Evolutionary conservation across 1,284 basidiomycete species (phyloP).

Genomic region (Pascua guehoae): DNA sequence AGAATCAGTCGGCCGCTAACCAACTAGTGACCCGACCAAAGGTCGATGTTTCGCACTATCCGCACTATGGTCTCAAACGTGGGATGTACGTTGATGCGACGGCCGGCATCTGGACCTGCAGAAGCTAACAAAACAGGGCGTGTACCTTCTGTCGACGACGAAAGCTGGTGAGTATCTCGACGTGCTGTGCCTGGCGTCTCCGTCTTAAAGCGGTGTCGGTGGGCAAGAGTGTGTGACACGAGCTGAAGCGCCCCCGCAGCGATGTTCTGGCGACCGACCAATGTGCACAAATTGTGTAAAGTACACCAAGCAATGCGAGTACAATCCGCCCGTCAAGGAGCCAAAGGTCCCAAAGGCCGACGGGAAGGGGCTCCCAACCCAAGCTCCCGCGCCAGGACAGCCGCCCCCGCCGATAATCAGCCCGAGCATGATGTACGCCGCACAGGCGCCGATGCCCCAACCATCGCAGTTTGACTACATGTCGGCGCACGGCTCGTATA

Average conservation of each 20-base stretch:
- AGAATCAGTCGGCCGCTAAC: not conserved
- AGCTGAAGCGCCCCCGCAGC: slow-evolving; percentile 24
- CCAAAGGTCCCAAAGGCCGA: slow-evolving; percentile 3
- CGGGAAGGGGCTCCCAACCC: not conserved
- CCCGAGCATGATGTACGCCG: not conserved
- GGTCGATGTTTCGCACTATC: slow-evolving; percentile 21
- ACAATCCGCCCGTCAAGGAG: slow-evolving; percentile 20
- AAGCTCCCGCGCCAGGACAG: not conserved
- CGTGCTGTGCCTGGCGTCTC: too few species aligned
- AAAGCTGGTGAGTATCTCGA: slow-evolving; percentile 29
- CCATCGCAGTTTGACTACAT: slow-evolving; percentile 1
- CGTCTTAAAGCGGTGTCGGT: too few species aligned
- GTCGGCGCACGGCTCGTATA: not conserved
- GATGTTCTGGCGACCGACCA: slow-evolving; percentile 37
- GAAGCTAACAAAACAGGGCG: slow-evolving; percentile 22
- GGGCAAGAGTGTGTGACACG: not conserved
- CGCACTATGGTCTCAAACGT: slow-evolving; percentile 19
- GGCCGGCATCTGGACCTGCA: not conserved
- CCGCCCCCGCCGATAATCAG: not conserved
- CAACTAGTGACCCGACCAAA: not conserved
- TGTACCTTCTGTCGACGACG: slow-evolving; percentile 42
- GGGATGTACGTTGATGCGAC: slow-evolving; percentile 11
- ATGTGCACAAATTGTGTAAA: slow-evolving; percentile 37
- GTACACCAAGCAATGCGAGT: slow-evolving; percentile 40
- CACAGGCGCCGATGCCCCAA: not conserved